Conservation (phyloP, 176 grass and related monocot genomes). For the Triticum urartu region DNA sequence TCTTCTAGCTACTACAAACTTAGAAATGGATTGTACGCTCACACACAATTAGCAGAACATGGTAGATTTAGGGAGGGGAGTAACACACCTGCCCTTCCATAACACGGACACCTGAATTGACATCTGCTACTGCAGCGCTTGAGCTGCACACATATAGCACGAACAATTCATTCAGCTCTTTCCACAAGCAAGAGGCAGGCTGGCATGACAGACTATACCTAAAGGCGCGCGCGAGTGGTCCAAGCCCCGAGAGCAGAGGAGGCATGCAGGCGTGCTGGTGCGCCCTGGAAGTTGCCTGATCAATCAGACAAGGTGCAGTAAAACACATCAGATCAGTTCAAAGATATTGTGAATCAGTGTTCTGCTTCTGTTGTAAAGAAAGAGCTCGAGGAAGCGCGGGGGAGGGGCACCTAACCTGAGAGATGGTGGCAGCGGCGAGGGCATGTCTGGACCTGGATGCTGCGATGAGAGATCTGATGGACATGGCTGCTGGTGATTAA, state of each 20-base stretch:
- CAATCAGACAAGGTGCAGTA: background rate
- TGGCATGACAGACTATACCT: background rate
- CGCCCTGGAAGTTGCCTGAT: background rate
- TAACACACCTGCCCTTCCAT: background rate
- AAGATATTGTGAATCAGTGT: background rate
- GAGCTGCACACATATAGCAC: background rate
- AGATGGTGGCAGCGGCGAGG: background rate
- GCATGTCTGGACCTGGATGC: background rate
- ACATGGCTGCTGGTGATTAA: background rate
- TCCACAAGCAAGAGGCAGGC: background rate
- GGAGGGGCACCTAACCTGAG: background rate
- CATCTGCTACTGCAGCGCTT: background rate
- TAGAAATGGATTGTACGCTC: background rate
- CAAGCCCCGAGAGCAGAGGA: conserved; percentile 2
- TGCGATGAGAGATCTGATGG: background rate
- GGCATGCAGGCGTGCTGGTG: background rate
- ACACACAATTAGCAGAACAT: background rate
- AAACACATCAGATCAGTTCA: background rate
- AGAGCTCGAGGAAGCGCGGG: background rate
- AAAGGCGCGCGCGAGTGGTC: background rate
- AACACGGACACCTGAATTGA: background rate
- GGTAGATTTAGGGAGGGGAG: background rate
- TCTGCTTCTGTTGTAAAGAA: background rate
- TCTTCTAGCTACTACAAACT: background rate
- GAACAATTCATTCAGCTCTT: background rate